phyloP scores from a whole-genome alignment of 352 stramenopile genomes.

The Pythium aristosporum region DNA sequence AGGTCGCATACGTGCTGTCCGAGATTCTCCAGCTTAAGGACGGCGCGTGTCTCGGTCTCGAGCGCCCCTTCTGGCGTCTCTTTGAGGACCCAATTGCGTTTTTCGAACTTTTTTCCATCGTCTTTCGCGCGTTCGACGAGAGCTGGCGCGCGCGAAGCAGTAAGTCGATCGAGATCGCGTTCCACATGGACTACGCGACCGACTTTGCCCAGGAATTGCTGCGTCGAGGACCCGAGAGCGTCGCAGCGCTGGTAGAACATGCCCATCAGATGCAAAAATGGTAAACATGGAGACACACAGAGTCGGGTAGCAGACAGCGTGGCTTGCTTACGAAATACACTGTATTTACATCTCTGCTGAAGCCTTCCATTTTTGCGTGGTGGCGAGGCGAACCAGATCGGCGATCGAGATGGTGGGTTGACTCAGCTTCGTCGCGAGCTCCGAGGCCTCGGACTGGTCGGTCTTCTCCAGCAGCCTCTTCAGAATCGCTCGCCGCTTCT shows the following conservation, averaged over 20 bases:
- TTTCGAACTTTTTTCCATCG: constrained; percentile 77
- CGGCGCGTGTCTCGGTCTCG: constrained; percentile 64
- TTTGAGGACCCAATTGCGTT: constrained; percentile 86
- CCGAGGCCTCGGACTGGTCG: constrained; percentile 10
- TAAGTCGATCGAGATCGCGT: constrained; percentile 51
- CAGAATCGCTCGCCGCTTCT: constrained; percentile 45
- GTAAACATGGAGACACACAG: constrained; percentile 20
- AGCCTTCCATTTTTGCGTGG: constrained; percentile 15
- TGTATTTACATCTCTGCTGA: constrained; percentile 10
- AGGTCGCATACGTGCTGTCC: constrained; percentile 56
- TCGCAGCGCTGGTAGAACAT: constrained; percentile 57
- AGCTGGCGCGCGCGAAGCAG: constrained; percentile 54
- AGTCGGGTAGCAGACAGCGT: background rate
- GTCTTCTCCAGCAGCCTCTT: constrained; percentile 30
- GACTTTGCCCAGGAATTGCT: constrained; percentile 77
- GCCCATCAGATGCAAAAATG: constrained; percentile 80
- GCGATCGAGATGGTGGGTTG: constrained; percentile 9
- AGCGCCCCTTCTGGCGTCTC: constrained; percentile 80
- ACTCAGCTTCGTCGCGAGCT: constrained; percentile 8
- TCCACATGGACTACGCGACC: constrained; percentile 68
- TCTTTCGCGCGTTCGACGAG: constrained; percentile 69
- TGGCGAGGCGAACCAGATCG: constrained; percentile 32
- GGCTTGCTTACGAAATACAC: constrained; percentile 6
- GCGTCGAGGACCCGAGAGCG: constrained; percentile 55
- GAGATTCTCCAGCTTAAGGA: constrained; percentile 77